Percentiles rank a stretch among this genome's conserved stretches.
Conservation (phyloP, 345 rosid species). For the Nasturtium officinale region DNA sequence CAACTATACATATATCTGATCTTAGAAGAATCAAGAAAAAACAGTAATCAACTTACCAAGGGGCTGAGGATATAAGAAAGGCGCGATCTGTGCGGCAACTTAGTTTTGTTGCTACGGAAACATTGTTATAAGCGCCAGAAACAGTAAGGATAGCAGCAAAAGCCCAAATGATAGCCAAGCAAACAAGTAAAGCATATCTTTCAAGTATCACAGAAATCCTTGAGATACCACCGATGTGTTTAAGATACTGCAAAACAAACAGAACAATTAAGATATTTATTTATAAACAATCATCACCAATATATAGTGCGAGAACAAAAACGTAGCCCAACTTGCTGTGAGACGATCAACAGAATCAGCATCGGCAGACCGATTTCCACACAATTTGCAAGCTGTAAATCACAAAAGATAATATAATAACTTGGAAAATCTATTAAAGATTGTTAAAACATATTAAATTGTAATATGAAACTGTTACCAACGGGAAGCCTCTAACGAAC, state of each 20-base stretch:
- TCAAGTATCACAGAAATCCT: constrained; percentile 53
- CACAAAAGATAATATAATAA: constrained; percentile 20
- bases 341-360: constrained; percentile 71
- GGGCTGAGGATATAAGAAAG: constrained; percentile 72
- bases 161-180: constrained; percentile 83
- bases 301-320: neutral
- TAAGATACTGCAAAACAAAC: constrained; percentile 64
- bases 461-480: constrained; percentile 55
- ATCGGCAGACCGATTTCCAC: constrained; percentile 94
- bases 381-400: constrained; percentile 83
- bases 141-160: constrained; percentile 92
- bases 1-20: constrained; percentile 16
- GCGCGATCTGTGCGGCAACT: constrained; percentile 86
- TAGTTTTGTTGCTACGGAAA: constrained; percentile 53
- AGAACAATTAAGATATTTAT: constrained; percentile 4
- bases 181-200: constrained; percentile 83
- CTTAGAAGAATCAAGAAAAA: constrained; percentile 3
- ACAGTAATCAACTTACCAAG: constrained; percentile 54
- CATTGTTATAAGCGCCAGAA: constrained; percentile 92
- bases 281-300: constrained; percentile 5
- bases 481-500: constrained; percentile 83
- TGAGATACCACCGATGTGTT: constrained; percentile 40
- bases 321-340: constrained; percentile 60
- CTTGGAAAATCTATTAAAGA: neutral
- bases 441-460: neutral